Evolutionary conservation across 345 rosid genomes (phyloP).

Genomic region (Gossypium mustelinum): DNA sequence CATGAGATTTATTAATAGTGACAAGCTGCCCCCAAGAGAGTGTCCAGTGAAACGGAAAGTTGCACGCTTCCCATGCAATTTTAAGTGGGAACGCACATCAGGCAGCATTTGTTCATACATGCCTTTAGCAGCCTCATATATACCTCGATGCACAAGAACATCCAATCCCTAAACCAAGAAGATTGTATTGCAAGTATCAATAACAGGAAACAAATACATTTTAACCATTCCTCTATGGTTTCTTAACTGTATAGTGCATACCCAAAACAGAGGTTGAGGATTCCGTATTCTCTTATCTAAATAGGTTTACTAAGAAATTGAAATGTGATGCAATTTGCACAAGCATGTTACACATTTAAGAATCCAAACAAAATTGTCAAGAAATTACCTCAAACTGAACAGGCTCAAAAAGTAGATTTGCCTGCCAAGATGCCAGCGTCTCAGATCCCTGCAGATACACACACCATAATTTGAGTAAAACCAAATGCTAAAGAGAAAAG

Average conservation of each 20-base stretch:
- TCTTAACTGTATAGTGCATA: neutral
- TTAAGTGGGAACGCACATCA: slow-evolving; percentile 68
- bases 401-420: slow-evolving; percentile 93
- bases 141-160: slow-evolving; percentile 87
- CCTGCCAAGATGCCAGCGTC: slow-evolving; percentile 92
- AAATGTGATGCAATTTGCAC: neutral
- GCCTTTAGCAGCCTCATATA: slow-evolving; percentile 98
- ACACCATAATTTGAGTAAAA: slow-evolving; percentile 4
- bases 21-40: slow-evolving; percentile 96
- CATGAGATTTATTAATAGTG: slow-evolving; percentile 81
- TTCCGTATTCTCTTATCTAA: neutral
- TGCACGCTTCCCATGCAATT: slow-evolving; percentile 56
- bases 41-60: slow-evolving; percentile 90
- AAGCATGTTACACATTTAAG: neutral
- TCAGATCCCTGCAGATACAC: slow-evolving; percentile 69
- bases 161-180: slow-evolving; percentile 54
- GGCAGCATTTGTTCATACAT: slow-evolving; percentile 88
- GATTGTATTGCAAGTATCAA: slow-evolving; percentile 6
- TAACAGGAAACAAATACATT: slow-evolving; percentile 6
- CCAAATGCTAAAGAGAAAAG: neutral
- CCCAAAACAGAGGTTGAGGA: neutral
- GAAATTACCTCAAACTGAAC: slow-evolving; percentile 68
- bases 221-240: neutral
- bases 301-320: neutral
- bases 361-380: neutral